Base-by-base conservation (phyloP, 1,284 basidiomycete genomes). In the Earliella scabrosa region DNA sequence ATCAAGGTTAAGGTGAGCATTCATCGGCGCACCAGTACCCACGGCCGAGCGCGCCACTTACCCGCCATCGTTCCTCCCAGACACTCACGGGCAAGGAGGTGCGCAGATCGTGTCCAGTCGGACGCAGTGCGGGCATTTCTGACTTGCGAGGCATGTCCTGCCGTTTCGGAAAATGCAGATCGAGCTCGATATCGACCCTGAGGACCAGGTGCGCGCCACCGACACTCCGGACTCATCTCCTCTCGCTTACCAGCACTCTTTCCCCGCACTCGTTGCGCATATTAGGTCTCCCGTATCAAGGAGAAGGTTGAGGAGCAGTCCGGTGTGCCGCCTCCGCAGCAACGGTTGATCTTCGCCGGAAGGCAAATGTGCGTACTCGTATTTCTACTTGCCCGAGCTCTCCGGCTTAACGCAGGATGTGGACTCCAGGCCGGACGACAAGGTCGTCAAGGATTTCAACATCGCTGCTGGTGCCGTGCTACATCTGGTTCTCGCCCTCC, bases 271-370 rank as follows among this genome's bases (percentile, higher is more conserved):
- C 26, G 14, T 41, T 14, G 26, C 21, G 26, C 11, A 6, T 26
- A 1, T 11, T 65, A 97, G 96, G 95, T 98, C 71, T 82, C 86
- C 45, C 88, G 94, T 65, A 97, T 99, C 77, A 99, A 99, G 79
- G 96, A 98, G 81, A 92, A 94, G 73, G 95, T 99, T 29, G 97
- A 99, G 74, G 97, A 98, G 78, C 97, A 99, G 76, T 97, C 96
- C 38, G 97, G 97, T 68, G 97, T 99, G 46, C 97, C 97, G 16
- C 97, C 97, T 58, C 92, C 84, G 36, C 97, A 99, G 75, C 97
- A 99, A 73, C 87, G 97, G 58, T 76, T 99, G 67, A 99, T 99
- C 73, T 98, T 92, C 73, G 78, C 86, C 67, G 97, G 97, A 43
- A 88, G 97, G 73, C 97, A 98, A 70, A 92, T 99, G 97, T 98